Evolutionary conservation across 2,329 filamentous ascomycete species (phyloP), one percentile per base, ranked within the genome.

Genomic region (Stagonosporopsis vannaccii): DNA sequence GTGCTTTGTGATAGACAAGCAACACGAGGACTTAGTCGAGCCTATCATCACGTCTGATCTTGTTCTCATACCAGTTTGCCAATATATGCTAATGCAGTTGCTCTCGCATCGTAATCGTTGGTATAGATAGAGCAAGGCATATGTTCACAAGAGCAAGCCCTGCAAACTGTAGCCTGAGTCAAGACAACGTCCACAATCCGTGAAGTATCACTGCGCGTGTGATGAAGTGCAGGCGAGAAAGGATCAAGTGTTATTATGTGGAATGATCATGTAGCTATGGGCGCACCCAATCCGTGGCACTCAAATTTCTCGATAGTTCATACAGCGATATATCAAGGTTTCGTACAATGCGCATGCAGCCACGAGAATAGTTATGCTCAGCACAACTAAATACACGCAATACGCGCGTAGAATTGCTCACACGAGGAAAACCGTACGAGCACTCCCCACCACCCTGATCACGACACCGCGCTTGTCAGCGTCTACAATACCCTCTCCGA

Each of bases 401-500:
- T 7, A 19, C 28, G 17, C 6, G 8, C 17, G 37, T 42, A 23
- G 39, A 35, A 20, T 26, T 26, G 8, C 13, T 25, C 6, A 39
- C 40, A 12, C 32, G 35, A 52, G 41, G 25, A 41, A 51, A 37
- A 33, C 30, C 13, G 39, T 40, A 35, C 25, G 9, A 11, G 33
- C 12, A 15, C n/a, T 32, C 23, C 20, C 47, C 48, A 56, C 42
- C 42, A 37, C 17, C 30, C 13, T 23, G 17, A 26, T 25, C 47
- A 47, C 42, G 20, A n/a, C 8, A 23, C 28, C 47, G 36, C 22
- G 47, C 53, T 22, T 36, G 40, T 48, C 25, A 37, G 17, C 30
- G 6, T 41, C 42, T 43, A 37, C 53, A 43, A 43, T 51, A 42
- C 48, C 42, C 46, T 28, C 13, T n/a, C n/a, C n/a, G n/a, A n/a